phyloP scores from a whole-genome alignment of 257 asterid species.

The Primulina huaijiensis region DNA sequence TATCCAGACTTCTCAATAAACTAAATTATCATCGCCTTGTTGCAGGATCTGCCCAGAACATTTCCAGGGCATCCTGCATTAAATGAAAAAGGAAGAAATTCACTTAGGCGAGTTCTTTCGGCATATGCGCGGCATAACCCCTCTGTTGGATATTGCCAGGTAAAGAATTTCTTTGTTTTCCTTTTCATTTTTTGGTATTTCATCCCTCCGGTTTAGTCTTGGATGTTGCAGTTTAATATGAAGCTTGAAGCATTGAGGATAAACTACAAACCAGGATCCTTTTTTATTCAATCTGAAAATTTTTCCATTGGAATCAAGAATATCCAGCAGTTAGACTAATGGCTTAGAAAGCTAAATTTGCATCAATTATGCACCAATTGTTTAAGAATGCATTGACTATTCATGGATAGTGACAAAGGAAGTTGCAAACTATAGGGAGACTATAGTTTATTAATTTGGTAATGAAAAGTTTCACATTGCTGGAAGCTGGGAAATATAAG shows the following conservation, averaged over 20 bases:
- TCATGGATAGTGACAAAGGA: neutral
- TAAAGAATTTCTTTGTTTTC: constrained; percentile 20
- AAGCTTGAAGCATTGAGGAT: constrained; percentile 21
- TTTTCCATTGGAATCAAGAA: neutral
- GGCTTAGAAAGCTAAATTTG: constrained; percentile 1
- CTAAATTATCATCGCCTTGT: constrained; percentile 29
- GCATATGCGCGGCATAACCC: constrained; percentile 94
- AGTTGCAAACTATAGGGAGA: constrained; percentile 8
- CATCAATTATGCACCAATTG: constrained; percentile 7
- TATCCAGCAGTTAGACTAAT: neutral
- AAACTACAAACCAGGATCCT: constrained; percentile 6
- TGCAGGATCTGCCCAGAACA: constrained; percentile 90
- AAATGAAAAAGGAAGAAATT: constrained; percentile 76
- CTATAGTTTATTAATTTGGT: neutral
- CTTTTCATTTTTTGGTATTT: neutral
- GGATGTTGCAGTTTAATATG: constrained; percentile 18
- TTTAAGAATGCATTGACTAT: too few relatives aligned
- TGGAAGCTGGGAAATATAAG: constrained; percentile 11
- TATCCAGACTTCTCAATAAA: constrained; percentile 22
- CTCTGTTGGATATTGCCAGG: constrained; percentile 96
- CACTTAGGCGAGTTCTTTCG: constrained; percentile 76
- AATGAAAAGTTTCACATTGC: constrained; percentile 14
- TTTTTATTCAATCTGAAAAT: neutral
- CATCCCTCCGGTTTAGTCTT: constrained; percentile 17
- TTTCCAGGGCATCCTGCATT: constrained; percentile 96